These are phyloP conservation scores for Lindgomyces ingoldianus DNA, from an alignment of 495 filamentous ascomycete species.

Conservation along the genomic window DNA sequence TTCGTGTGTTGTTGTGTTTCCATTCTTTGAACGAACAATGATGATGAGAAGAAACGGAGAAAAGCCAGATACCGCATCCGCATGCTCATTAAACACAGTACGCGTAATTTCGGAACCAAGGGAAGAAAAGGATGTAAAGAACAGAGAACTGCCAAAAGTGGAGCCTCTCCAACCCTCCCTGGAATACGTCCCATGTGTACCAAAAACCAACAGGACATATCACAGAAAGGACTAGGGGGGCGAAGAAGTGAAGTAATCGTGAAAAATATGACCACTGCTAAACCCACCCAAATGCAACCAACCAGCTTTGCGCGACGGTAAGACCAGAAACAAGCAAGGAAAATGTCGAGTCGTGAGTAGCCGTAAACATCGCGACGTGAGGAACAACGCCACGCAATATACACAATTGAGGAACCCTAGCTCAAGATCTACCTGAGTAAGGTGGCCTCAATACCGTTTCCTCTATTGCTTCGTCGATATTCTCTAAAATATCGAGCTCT, in stretches of 20 bases:
- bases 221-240: not conserved
- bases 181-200: too few species aligned
- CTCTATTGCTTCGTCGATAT: constrained; percentile 13
- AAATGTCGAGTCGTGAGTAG: constrained; percentile 32
- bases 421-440: constrained; percentile 23
- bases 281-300: constrained; percentile 24
- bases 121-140: constrained; percentile 15
- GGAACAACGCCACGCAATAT: constrained; percentile 26
- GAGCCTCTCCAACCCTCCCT: constrained; percentile 13
- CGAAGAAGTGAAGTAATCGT: constrained; percentile 28
- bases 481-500: constrained; percentile 62
- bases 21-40: not conserved
- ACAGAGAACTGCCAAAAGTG: constrained; percentile 22
- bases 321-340: constrained; percentile 13
- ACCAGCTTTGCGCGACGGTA: not conserved
- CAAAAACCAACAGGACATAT: constrained; percentile 5
- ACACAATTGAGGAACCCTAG: constrained; percentile 18
- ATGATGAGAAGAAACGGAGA: constrained; percentile 14
- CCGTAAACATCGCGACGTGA: constrained; percentile 29
- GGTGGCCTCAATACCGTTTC: not conserved
- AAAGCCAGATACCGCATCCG: constrained; percentile 6
- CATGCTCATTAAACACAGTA: constrained; percentile 38
- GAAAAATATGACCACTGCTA: not conserved
- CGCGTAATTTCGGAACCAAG: constrained; percentile 8
- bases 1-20: not conserved